phyloP scores from a whole-genome alignment of 306 rosid genomes.

The Cyclanthera cordifolia region DNA sequence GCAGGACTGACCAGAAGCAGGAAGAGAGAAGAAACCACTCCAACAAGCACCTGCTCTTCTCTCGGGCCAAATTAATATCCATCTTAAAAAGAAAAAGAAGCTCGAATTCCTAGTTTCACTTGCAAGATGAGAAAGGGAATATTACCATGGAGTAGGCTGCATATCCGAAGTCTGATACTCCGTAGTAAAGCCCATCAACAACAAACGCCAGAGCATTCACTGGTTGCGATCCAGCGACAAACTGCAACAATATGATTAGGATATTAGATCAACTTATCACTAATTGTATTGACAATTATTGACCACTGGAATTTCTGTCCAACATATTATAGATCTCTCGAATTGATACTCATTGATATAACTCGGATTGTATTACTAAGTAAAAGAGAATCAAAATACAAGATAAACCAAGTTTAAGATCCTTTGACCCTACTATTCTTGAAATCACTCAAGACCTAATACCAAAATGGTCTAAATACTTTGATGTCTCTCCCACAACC shows the following conservation, averaged over 20 bases:
- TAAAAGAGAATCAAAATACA: no score
- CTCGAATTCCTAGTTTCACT: constrained; percentile 4
- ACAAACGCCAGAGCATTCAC: constrained; percentile 98
- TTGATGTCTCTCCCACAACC: no score
- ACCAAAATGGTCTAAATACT: no score
- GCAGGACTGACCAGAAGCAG: constrained; percentile 55
- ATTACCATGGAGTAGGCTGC: constrained; percentile 93
- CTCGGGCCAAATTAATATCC: constrained; percentile 7
- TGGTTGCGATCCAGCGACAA: constrained; percentile 93
- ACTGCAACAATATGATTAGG: constrained; percentile 37
- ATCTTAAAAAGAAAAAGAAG: not conserved
- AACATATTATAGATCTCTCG: no score
- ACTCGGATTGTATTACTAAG: no score
- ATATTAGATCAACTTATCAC: no score
- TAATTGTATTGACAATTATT: no score
- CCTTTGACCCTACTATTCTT: no score
- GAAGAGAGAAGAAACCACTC: constrained; percentile 51
- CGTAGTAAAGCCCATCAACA: constrained; percentile 83
- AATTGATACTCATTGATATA: no score
- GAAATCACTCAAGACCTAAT: no score
- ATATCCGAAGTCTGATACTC: constrained; percentile 82
- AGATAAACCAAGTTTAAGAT: no score
- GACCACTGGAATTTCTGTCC: no score
- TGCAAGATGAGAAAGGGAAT: constrained; percentile 14
- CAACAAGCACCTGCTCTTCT: constrained; percentile 44